Percentiles rank a stretch among this genome's conserved stretches.
Evolutionary conservation across 1,139 yeast genomes (phyloP).

Genomic region (Candida tropicalis): DNA sequence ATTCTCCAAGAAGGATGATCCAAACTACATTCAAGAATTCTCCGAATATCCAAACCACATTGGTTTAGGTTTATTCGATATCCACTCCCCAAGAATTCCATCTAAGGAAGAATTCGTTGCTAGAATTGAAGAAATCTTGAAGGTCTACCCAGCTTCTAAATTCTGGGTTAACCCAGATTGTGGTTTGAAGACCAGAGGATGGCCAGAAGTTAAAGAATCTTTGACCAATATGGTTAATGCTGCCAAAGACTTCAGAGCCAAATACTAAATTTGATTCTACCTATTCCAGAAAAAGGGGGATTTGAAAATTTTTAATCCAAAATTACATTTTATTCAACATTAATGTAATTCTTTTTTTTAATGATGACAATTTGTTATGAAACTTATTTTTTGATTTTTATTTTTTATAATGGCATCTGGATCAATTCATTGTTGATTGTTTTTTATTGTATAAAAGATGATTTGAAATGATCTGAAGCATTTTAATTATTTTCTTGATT

Average conservation of each 20-base stretch:
- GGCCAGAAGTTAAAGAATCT: slow-evolving; percentile 84
- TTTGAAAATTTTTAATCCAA: background rate
- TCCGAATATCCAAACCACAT: slow-evolving; percentile 98
- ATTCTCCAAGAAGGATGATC: slow-evolving; percentile 99
- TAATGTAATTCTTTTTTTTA: slow-evolving; percentile 50
- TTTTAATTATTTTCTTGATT: slow-evolving; percentile 11
- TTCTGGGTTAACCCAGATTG: slow-evolving; percentile 99
- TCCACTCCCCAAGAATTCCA: slow-evolving; percentile 99
- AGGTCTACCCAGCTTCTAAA: slow-evolving; percentile 95
- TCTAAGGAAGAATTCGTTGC: slow-evolving; percentile 93
- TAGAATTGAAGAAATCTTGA: slow-evolving; percentile 92
- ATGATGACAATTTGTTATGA: slow-evolving; percentile 20
- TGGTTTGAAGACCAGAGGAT: slow-evolving; percentile 98
- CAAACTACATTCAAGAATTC: slow-evolving; percentile 96
- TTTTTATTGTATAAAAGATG: background rate
- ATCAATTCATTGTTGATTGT: background rate
- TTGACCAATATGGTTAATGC: slow-evolving; percentile 99
- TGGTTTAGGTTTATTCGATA: slow-evolving; percentile 98
- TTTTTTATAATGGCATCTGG: slow-evolving; percentile 14
- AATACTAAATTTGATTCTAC: slow-evolving; percentile 28
- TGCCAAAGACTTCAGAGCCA: slow-evolving; percentile 91
- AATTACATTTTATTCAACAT: slow-evolving; percentile 69
- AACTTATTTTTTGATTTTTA: slow-evolving; percentile 18
- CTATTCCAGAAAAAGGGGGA: background rate
- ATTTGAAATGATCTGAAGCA: background rate